Evolutionary conservation across 1,139 yeast species (phyloP), one percentile per base, ranked within the genome.

Genomic region (Saccharomyces hybrid): DNA sequence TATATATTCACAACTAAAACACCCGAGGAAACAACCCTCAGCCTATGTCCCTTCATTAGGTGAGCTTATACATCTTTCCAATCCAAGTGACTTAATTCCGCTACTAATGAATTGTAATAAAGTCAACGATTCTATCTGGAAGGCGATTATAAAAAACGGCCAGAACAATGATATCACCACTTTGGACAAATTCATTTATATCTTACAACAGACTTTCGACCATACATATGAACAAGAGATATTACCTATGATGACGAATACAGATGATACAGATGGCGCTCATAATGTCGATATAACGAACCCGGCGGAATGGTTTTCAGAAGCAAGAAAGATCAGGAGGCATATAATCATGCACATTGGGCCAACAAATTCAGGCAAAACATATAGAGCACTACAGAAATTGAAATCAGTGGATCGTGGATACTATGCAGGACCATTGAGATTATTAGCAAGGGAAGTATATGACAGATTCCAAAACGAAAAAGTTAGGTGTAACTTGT

Each of bases 331-430:
- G 59, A 76, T 90, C 74, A 84, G 82, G 59, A 76, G 99, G 46
- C 85, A 85, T 55, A 78, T 93, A 48, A 78, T 85, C 23, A 80
- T 95, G 82, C 99, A 93, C 68, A 89, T 93, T 20, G 99, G 99
- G 0, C 99, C 99, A 0, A 93, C 99, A 0, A 93, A 93, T 68
- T 84, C 95, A 61, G 99, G 99, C n/a, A 93, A 93, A 65, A 93
- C 99, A 0, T 87, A 88, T 66, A 79, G 81, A 51, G 96, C 98
- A 0, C 73, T 93, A 48, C 78, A 85, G 63, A 78, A 82, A 53
- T 75, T 93, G 48, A 82, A 83, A 60, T 64, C 71, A 13, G 83
- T 91, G 8, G 76, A 80, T 46, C 78, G 84, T n/a, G 99, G 99
- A 0, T 88, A 87, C 62, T 93, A 86, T 69, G 98, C 98, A 0